Base-by-base conservation (phyloP, 75 land plant species). In the Selaginella moellendorffii region DNA sequence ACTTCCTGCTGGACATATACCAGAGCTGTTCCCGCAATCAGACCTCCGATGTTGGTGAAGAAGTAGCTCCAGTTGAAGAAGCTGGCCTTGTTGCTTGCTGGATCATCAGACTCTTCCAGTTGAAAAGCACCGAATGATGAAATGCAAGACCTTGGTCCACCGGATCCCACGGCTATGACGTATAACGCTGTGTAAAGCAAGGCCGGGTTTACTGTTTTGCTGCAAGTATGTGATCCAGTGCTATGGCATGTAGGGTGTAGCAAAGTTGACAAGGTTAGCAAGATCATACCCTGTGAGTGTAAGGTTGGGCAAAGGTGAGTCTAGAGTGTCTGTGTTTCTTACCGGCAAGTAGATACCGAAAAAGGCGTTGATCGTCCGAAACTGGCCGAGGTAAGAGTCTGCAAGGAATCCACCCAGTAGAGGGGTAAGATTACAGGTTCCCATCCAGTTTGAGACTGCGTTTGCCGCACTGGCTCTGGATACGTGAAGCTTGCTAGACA, bases 391-490 rank as follows among this genome's bases (percentile, higher is more conserved):
- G 61, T 79, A 77, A 18, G 91, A 75, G 60, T 87, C 91, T 1
- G 90, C 87, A 18, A 84, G 17, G 73, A 83, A 86, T 1, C 87
- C 90, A 2, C 78, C 84, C 2, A 81, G 30, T 0, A 86, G 76
- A 9, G 76, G 74, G 0, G 84, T 72, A 24, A 87, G 76, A 30
- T 79, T 72, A 54, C 81, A 76, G 14, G 87, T 75, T 27, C 91
- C 91, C 76, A 81, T 72, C 74, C 82, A 81, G 30, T 87, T 84
- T 24, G 84, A 79, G 25, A 87, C 91, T 1, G 76, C 77, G 18
- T 73, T 84, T 2, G 87, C 84, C 18, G 91, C 80, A 36, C 66
- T 72, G 2, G 91, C 62, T n/a, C 72, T 53, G 12, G 87, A 62
- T 31, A 79, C 64, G 62, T 84, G 87, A 74, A 87, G 30, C 31